Percentiles rank a stretch among this genome's conserved stretches.
These are phyloP conservation scores for Aegilops speltoides DNA, from an alignment of 176 grass and related monocot genomes.

Conservation along the genomic window DNA sequence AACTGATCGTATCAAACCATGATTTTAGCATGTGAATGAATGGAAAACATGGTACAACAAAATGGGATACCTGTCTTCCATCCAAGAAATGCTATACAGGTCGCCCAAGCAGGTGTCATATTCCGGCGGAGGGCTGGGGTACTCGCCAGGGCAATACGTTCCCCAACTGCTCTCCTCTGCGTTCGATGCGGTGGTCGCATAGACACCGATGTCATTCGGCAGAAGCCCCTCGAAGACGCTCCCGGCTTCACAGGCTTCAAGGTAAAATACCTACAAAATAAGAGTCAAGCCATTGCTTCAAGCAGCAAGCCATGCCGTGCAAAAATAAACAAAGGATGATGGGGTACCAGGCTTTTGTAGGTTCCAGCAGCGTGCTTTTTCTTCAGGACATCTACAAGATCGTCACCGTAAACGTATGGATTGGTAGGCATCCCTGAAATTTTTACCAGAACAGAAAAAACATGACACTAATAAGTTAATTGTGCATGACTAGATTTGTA, in stretches of 20 bases:
- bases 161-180: conserved; percentile 91
- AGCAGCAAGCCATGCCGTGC: neutral
- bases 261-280: conserved; percentile 77
- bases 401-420: conserved; percentile 80
- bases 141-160: conserved; percentile 79
- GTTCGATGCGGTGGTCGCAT: conserved; percentile 84
- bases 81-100: conserved; percentile 85
- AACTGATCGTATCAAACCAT: neutral
- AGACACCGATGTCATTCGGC: conserved; percentile 70
- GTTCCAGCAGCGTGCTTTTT: conserved; percentile 78
- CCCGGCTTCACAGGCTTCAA: conserved; percentile 94
- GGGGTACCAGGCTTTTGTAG: conserved; percentile 88
- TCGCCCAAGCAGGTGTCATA: conserved; percentile 95
- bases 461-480: neutral
- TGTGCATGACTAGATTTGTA: neutral
- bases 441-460: conserved; percentile 10
- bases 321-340: conserved; percentile 20
- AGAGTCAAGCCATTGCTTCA: conserved; percentile 24
- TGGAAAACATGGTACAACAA: neutral
- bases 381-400: conserved; percentile 67
- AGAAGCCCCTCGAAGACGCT: conserved; percentile 89
- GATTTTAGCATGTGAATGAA: neutral
- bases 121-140: conserved; percentile 54
- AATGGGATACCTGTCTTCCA: conserved; percentile 78
- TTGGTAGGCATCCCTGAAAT: conserved; percentile 85